Evolutionary conservation across 148 eudicot species (phyloP).

Genomic region (Silene latifolia): DNA sequence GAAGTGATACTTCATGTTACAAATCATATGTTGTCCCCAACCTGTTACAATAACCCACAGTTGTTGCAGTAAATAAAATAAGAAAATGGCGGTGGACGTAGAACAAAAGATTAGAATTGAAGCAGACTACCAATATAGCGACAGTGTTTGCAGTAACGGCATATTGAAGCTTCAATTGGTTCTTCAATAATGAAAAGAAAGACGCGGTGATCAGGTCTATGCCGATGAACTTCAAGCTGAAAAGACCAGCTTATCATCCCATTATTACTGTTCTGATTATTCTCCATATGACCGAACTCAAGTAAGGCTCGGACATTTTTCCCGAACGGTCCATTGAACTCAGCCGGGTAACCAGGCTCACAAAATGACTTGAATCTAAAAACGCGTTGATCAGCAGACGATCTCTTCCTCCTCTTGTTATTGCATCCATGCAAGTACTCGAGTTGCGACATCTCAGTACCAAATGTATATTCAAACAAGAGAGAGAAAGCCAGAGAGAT

Average conservation of each 20-base stretch:
- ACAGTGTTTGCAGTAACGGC: slow-evolving; percentile 69
- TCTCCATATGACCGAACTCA: slow-evolving; percentile 66
- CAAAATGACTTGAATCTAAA: slow-evolving; percentile 79
- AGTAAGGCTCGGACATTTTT: slow-evolving; percentile 59
- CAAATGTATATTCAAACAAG: background rate
- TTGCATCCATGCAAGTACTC: slow-evolving; percentile 37
- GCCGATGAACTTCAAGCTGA: slow-evolving; percentile 72
- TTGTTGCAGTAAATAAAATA: no score
- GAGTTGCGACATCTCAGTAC: slow-evolving; percentile 26
- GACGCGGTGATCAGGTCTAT: slow-evolving; percentile 52
- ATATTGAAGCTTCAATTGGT: slow-evolving; percentile 51
- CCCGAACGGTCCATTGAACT: slow-evolving; percentile 56
- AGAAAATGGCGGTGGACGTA: no score
- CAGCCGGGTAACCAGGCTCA: slow-evolving; percentile 64
- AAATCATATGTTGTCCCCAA: slow-evolving; percentile 95
- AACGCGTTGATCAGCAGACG: slow-evolving; percentile 37
- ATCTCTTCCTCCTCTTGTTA: slow-evolving; percentile 71
- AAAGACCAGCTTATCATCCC: slow-evolving; percentile 76
- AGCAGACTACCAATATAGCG: slow-evolving; percentile 59
- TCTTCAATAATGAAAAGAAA: slow-evolving; percentile 73
- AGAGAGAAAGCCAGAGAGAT: background rate
- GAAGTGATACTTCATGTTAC: slow-evolving; percentile 93
- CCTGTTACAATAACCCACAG: slow-evolving; percentile 46
- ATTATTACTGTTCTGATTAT: slow-evolving; percentile 27
- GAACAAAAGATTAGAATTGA: no score